A percentile compares a stretch with the other conserved stretches of the same genome.
These are phyloP conservation scores for Niveomyces coronatus DNA, from an alignment of 2,329 filamentous ascomycete genomes.

Conservation along the genomic window DNA sequence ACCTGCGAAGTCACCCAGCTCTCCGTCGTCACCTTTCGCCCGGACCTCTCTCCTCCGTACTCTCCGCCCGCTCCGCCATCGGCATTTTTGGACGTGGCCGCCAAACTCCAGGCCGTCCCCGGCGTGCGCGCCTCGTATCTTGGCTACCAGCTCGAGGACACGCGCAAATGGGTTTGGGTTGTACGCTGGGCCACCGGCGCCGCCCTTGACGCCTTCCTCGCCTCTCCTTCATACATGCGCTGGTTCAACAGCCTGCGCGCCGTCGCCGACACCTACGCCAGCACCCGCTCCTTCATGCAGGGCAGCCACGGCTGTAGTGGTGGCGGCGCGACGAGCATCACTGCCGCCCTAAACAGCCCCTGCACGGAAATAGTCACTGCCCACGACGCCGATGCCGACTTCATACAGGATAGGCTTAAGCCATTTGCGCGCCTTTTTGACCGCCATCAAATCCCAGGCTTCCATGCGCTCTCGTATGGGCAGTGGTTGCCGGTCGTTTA, in stretches of 20 bases:
- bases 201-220: slow-evolving; percentile 29
- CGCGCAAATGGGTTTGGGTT: slow-evolving; percentile 22
- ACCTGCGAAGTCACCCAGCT: slow-evolving; percentile 19
- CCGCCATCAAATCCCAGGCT: slow-evolving; percentile 18
- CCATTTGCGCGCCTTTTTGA: slow-evolving; percentile 18
- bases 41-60: slow-evolving; percentile 12
- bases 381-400: slow-evolving; percentile 22
- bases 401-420: slow-evolving; percentile 20
- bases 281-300: slow-evolving; percentile 16
- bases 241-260: slow-evolving; percentile 28
- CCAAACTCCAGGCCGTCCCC: slow-evolving; percentile 20
- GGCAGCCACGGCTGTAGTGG: too few species aligned
- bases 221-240: slow-evolving; percentile 29
- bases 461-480: slow-evolving; percentile 22
- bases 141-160: slow-evolving; percentile 25
- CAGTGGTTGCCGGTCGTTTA: slow-evolving; percentile 22
- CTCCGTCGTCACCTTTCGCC: slow-evolving; percentile 22
- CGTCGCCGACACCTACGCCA: slow-evolving; percentile 16
- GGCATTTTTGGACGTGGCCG: slow-evolving; percentile 17
- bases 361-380: slow-evolving; percentile 29
- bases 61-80: slow-evolving; percentile 17
- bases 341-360: slow-evolving; percentile 23
- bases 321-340: too few species aligned
- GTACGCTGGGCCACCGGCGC: slow-evolving; percentile 24
- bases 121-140: slow-evolving; percentile 24